These are phyloP conservation scores for Ceratocystis alfenasii DNA, from an alignment of 2,329 filamentous ascomycete genomes.

Conservation along the genomic window DNA sequence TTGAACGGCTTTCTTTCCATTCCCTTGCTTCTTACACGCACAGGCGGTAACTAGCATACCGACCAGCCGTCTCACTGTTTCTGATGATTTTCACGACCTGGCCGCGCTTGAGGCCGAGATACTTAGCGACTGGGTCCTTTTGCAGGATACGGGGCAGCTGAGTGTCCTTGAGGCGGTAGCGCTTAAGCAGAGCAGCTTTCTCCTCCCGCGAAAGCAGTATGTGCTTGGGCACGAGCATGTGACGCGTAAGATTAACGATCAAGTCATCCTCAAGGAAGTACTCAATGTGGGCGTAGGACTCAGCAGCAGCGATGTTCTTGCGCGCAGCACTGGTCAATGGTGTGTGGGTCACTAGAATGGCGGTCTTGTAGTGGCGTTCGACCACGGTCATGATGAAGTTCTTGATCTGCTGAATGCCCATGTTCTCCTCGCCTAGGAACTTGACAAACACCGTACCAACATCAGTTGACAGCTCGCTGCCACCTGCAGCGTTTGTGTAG, in stretches of 20 bases:
- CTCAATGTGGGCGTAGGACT: constrained; percentile 70
- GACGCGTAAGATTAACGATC: constrained; percentile 94
- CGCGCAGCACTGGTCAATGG: constrained; percentile 76
- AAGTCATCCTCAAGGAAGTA: constrained; percentile 93
- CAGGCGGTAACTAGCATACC: constrained; percentile 86
- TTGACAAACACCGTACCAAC: constrained; percentile 76
- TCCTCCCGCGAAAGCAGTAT: constrained; percentile 82
- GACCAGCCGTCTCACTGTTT: constrained; percentile 84
- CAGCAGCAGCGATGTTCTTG: constrained; percentile 70
- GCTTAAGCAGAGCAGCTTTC: constrained; percentile 70
- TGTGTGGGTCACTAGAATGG: constrained; percentile 77
- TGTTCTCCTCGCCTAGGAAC: constrained; percentile 66
- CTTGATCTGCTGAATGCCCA: constrained; percentile 88
- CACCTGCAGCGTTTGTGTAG: constrained; percentile 51
- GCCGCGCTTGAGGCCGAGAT: constrained; percentile 77
- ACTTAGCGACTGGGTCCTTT: constrained; percentile 84
- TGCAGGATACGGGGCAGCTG: constrained; percentile 86
- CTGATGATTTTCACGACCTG: constrained; percentile 98
- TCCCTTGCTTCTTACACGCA: constrained; percentile 38
- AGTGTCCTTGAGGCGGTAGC: constrained; percentile 94
- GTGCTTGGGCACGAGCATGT: constrained; percentile 91
- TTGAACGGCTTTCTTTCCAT: neutral
- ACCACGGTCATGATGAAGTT: constrained; percentile 73
- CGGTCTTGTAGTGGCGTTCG: constrained; percentile 71
- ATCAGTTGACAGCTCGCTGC: constrained; percentile 56